These are phyloP conservation scores for rapeseed (Brassica napus) DNA, from an alignment of 345 rosid species.

Conservation along the genomic window Da-Ae NC_063440.1:7066501-7067000, in stretches of 20 bases:
- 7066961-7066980: no score
- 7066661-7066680: not conserved
- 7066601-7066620: slow-evolving; percentile 77
- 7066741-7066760: not conserved
- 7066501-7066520: no score
- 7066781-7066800: not conserved
- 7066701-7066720: not conserved
- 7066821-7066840: no score
- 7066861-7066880: no score
- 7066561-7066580: slow-evolving; percentile 77
- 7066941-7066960: no score
- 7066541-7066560: no score
- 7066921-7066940: no score
- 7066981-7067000: no score
- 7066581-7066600: slow-evolving; percentile 90
- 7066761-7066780: not conserved
- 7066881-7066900: no score
- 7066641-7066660: not conserved
- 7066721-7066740: not conserved
- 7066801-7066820: no score
- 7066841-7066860: no score
- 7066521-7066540: no score
- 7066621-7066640: not conserved
- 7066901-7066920: not conserved
- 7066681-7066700: not conserved